A percentile compares a stretch with the other conserved stretches of the same genome.
Evolutionary conservation across 2,329 filamentous ascomycete genomes (phyloP).

Genomic region (Geoglossum cookeanum): DNA sequence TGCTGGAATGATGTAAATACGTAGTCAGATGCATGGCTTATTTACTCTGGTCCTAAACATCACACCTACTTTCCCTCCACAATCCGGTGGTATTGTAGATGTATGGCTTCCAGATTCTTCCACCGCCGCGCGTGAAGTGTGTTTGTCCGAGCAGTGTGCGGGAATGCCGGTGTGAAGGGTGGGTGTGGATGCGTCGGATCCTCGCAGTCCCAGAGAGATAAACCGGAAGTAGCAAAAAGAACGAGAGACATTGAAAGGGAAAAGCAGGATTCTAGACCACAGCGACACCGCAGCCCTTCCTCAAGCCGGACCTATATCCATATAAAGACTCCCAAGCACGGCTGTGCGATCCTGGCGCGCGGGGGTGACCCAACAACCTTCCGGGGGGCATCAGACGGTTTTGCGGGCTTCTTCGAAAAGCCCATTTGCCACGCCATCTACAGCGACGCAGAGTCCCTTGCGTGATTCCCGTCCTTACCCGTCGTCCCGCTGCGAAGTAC

Average conservation of each 20-base stretch:
- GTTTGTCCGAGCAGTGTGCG: neutral
- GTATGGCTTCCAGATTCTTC: neutral
- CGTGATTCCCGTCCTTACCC: too few relatives aligned
- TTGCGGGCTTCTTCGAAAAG: too few relatives aligned
- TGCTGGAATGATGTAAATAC: neutral
- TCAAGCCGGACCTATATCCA: neutral
- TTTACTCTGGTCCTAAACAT: neutral
- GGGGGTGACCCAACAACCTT: too few relatives aligned
- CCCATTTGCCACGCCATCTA: too few relatives aligned
- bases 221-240: neutral
- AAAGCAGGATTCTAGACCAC: neutral
- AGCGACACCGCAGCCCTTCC: neutral
- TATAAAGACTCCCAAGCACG: neutral
- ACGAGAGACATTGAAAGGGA: neutral
- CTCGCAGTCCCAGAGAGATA: neutral
- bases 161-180: too few relatives aligned
- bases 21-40: neutral
- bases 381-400: too few relatives aligned
- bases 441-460: too few relatives aligned
- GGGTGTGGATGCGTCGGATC: too few relatives aligned
- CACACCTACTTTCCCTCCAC: neutral
- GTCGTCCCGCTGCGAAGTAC: too few relatives aligned
- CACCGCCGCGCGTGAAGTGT: neutral
- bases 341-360: too few relatives aligned
- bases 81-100: neutral